Base-by-base conservation (phyloP, 306 rosid genomes). In the Ceratonia siliqua region DNA sequence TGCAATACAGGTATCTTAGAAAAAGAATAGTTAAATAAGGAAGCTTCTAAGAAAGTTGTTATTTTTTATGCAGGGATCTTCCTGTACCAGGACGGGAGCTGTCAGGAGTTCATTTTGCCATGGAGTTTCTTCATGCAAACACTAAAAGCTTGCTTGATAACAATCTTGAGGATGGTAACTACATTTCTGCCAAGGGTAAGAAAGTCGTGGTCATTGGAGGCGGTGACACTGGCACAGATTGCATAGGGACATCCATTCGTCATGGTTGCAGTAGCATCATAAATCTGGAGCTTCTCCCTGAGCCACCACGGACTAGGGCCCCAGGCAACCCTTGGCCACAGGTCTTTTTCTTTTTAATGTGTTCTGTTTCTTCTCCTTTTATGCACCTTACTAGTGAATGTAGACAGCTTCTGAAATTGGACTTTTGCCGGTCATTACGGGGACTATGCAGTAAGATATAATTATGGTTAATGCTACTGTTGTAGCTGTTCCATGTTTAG, bases 281-380 rank as follows among this genome's bases (percentile, higher is more conserved):
- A 25, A 83, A 82, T 73, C 79, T 90, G 17, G 99, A 94, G 77
- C 93, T 92, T 78, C 96, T 94, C 61, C 90, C 97, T 7, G 68
- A 85, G 84, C 97, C 95, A 22, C 98, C 98, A 9, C 83, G 13
- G 36, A 80, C 90, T 32, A 82, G 98, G 87, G 98, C 95, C 32
- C 88, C 98, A 1, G 96, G 95, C 50, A 92, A 94, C 81, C 98
- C 98, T 17, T 94, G 97, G 98, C 98, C 98, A 42, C 96, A 94
- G 97, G 97, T n/a, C n/a, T n/a, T n/a, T n/a, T n/a, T n/a, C n/a
- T n/a, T n/a, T n/a, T n/a, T n/a, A n/a, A n/a, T n/a, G n/a, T n/a
- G n/a, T 46, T 25, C 39, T 5, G 20, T 3, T 62, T 28, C 2
- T 28, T 65, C 2, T 50, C 45, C 9, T 24, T 28, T 20, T 66